Percentiles rank a stretch among this genome's conserved stretches.
Evolutionary conservation across 2,329 filamentous ascomycete species (phyloP).

Genomic region (Cercospora berteroae): DNA sequence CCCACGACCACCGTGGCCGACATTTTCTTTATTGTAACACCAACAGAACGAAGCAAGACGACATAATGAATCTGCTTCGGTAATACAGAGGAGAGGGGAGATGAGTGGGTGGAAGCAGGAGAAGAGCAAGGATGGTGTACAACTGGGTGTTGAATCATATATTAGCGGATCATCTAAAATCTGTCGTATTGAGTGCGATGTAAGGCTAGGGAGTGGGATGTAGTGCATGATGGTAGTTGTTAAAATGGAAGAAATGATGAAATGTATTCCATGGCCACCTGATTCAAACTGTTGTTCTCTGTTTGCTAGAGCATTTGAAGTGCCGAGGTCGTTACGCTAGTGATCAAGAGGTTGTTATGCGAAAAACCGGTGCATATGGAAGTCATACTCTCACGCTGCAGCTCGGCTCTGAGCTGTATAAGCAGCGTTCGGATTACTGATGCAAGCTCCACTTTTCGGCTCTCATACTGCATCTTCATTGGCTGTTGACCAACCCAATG

Average conservation of each 20-base stretch:
- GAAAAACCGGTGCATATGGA: no score
- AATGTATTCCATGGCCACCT: not conserved
- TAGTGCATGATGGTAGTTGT: not conserved
- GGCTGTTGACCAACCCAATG: not conserved
- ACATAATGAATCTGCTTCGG: not conserved
- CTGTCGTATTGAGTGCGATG: not conserved
- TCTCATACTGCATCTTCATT: not conserved
- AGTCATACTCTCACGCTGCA: not conserved
- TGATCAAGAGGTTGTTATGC: no score
- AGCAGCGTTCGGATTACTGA: conserved; percentile 1
- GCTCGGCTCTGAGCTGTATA: not conserved
- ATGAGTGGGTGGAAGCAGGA: not conserved
- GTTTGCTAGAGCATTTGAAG: not conserved
- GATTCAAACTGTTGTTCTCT: not conserved
- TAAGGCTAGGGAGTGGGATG: not conserved
- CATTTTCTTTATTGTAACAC: not conserved
- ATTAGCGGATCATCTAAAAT: not conserved
- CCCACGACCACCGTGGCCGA: not conserved
- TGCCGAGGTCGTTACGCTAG: not conserved
- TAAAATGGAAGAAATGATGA: not conserved
- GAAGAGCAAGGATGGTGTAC: not conserved
- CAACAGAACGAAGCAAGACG: not conserved
- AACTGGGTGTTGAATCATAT: not conserved
- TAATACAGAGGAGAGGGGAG: not conserved
- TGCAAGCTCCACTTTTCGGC: conserved; percentile 1